Evolutionary conservation across 2,329 filamentous ascomycete species (phyloP).

Genomic region (Alternaria metachromatica): DNA sequence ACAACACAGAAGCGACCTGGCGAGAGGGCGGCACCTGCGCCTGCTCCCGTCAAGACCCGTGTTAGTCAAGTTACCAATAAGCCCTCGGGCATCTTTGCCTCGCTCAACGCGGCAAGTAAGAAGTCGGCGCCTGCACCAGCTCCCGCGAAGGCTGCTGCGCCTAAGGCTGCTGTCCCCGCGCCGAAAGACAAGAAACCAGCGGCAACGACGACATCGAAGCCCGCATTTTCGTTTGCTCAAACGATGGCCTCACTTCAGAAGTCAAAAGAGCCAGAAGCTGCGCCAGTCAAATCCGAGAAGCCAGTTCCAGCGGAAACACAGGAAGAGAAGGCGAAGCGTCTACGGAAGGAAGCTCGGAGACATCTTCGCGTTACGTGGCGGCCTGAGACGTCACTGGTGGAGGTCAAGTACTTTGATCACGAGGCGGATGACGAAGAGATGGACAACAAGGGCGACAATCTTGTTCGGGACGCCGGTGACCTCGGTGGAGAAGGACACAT

Average conservation of each 20-base stretch:
- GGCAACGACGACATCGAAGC: constrained; percentile 32
- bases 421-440: constrained; percentile 73
- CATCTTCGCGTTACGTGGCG: constrained; percentile 76
- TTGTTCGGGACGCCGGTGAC: constrained; percentile 75
- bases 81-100: constrained; percentile 54
- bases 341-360: constrained; percentile 75
- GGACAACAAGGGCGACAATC: constrained; percentile 64
- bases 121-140: constrained; percentile 43
- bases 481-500: constrained; percentile 68
- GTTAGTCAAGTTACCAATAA: constrained; percentile 51
- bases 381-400: constrained; percentile 68
- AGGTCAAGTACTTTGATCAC: constrained; percentile 74
- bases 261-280: constrained; percentile 60
- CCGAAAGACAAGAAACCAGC: constrained; percentile 41
- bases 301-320: constrained; percentile 66
- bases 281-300: constrained; percentile 59
- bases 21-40: constrained; percentile 33
- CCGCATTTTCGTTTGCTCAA: constrained; percentile 49
- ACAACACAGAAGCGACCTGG: constrained; percentile 36
- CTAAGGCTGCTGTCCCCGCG: constrained; percentile 32
- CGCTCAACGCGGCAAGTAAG: constrained; percentile 55
- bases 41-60: constrained; percentile 40
- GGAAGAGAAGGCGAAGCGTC: constrained; percentile 70
- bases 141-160: constrained; percentile 27
- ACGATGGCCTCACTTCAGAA: constrained; percentile 56